Base-by-base conservation (phyloP, 2,329 filamentous ascomycete genomes). In the Cordyceps cicadae region DNA sequence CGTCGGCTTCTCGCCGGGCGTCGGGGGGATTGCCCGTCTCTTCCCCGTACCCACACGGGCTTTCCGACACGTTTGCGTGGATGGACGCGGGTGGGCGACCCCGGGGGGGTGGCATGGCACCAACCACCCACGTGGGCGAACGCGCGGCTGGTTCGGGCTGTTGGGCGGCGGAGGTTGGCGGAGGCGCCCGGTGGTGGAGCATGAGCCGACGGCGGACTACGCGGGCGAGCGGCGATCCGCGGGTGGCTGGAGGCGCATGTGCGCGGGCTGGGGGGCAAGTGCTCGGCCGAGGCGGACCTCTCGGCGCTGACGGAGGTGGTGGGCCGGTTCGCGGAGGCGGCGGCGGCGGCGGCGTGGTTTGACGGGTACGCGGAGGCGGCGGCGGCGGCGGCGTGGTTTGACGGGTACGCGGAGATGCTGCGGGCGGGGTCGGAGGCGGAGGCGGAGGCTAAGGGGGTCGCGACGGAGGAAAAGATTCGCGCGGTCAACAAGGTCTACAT, bases 1-100 rank as follows among this genome's bases (percentile, higher is more conserved):
- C 29, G 15, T 45, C 7, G 80, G 82, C 3, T 84, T 85, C 46
- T 67, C 68, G 0, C 68, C 70, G 9, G 75, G 75, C 3, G 58
- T 68, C 0, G 69, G 71, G 0, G 81, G 84, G n/a, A n/a, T n/a
- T 46, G 77, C 86, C 0, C 5, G 76, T 90, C 7, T 90, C n/a
- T n/a, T n/a, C 88, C 69, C 87, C 89, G 64, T 95, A 94, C 68
- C 3, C 90, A 95, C 70, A 83, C 84, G 63, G 94, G 94, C 73
- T 95, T 92, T n/a, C n/a, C 69, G 91, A 95, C 69, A 89, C 83
- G 39, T 92, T 89, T 69, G 78, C 87, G 67, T 95, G 90, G 90
- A 94, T 94, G 89, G 80, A 87, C 29, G 15, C 87, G 77, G 3
- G 91, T 85, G 65, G 90, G 90, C 4, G 91, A 96, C 65, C 80